phyloP scores from a whole-genome alignment of 257 asterid species.

The Solanum boliviense region DNA sequence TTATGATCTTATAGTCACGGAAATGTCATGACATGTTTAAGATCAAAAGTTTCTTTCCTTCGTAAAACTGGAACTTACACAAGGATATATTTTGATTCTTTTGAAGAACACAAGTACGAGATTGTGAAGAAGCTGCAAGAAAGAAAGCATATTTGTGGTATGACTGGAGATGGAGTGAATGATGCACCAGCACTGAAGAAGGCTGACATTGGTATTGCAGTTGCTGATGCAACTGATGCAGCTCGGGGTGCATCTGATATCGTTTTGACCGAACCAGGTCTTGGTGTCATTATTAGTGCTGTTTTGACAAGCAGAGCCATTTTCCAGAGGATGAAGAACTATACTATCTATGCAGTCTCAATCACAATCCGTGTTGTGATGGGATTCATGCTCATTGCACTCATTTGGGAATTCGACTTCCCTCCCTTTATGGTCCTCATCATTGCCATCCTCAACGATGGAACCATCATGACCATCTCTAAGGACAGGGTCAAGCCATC shows the following conservation, averaged over 20 bases:
- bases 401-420: slow-evolving; percentile 32
- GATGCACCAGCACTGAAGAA: slow-evolving; percentile 79
- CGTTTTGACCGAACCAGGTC: slow-evolving; percentile 74
- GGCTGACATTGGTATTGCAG: slow-evolving; percentile 84
- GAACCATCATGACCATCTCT: slow-evolving; percentile 35
- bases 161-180: slow-evolving; percentile 93
- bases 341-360: slow-evolving; percentile 51
- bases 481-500: slow-evolving; percentile 34
- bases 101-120: slow-evolving; percentile 72
- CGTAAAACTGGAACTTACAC: neutral
- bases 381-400: slow-evolving; percentile 31
- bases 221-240: slow-evolving; percentile 78
- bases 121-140: slow-evolving; percentile 72
- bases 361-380: slow-evolving; percentile 40
- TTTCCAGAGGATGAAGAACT: slow-evolving; percentile 87
- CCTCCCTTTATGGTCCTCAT: slow-evolving; percentile 44
- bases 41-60: neutral
- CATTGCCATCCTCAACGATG: slow-evolving; percentile 36
- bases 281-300: slow-evolving; percentile 68
- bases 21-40: neutral
- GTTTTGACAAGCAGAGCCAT: slow-evolving; percentile 83
- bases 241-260: slow-evolving; percentile 87
- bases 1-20: neutral
- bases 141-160: slow-evolving; percentile 71
- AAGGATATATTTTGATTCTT: neutral